Percentiles rank a stretch among this genome's conserved stretches.
Evolutionary conservation across 2,329 filamentous ascomycete species (phyloP).

Genomic region (Onygena corvina): DNA sequence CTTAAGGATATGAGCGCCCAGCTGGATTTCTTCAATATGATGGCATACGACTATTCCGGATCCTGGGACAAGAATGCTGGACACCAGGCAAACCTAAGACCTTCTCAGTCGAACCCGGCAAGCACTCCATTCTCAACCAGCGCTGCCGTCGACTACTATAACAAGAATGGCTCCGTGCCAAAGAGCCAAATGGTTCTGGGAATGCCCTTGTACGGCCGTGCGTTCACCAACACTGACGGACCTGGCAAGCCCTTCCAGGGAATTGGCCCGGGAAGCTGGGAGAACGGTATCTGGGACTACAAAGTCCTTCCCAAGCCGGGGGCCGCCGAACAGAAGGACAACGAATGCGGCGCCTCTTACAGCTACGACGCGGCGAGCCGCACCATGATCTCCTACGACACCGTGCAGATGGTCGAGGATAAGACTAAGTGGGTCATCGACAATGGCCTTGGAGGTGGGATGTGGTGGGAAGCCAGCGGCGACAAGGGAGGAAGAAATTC

Average conservation of each 20-base stretch:
- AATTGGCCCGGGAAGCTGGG: conserved; percentile 69
- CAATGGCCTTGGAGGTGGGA: conserved; percentile 64
- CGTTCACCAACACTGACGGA: conserved; percentile 69
- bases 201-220: conserved; percentile 88
- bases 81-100: conserved; percentile 71
- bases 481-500: conserved; percentile 48
- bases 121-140: conserved; percentile 69
- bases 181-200: conserved; percentile 71
- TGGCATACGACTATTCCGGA: conserved; percentile 81
- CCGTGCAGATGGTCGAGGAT: conserved; percentile 45
- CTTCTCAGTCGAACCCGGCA: conserved; percentile 45
- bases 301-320: conserved; percentile 66
- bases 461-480: conserved; percentile 90
- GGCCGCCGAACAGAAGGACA: conserved; percentile 52
- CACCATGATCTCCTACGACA: conserved; percentile 64
- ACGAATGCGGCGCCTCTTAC: conserved; percentile 51
- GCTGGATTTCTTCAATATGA: conserved; percentile 47
- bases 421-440: conserved; percentile 62
- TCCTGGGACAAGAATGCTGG: conserved; percentile 62
- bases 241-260: conserved; percentile 59
- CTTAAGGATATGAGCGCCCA: conserved; percentile 36
- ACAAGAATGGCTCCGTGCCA: conserved; percentile 46
- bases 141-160: conserved; percentile 60
- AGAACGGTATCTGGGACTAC: conserved; percentile 77
- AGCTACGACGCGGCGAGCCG: conserved; percentile 54